phyloP scores from a whole-genome alignment of 2,329 filamentous ascomycete species.

The Cercospora berteroae region DNA sequence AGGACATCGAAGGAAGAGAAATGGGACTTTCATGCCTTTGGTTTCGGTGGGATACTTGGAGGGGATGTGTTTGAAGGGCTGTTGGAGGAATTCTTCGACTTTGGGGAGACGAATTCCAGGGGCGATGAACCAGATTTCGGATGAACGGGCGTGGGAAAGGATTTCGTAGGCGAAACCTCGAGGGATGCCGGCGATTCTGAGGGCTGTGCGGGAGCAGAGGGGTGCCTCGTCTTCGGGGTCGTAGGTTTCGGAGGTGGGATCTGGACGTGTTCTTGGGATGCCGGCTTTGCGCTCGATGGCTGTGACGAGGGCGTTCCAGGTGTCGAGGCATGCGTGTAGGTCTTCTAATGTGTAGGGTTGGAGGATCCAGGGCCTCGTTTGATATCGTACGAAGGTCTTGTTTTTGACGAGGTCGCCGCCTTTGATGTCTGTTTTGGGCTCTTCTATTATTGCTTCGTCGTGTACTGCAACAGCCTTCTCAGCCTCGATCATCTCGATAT shows the following conservation, averaged over 20 bases:
- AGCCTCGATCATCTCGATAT: conserved; percentile 38
- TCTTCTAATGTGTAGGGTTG: conserved; percentile 37
- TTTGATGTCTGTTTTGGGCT: conserved; percentile 15
- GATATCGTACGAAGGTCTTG: conserved; percentile 24
- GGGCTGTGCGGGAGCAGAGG: conserved; percentile 31
- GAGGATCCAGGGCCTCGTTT: conserved; percentile 35
- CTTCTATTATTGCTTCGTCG: conserved; percentile 27
- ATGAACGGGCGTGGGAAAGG: conserved; percentile 32
- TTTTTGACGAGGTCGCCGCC: conserved; percentile 23
- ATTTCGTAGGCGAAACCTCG: conserved; percentile 37
- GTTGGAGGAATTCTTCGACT: conserved; percentile 37
- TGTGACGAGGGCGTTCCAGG: conserved; percentile 34
- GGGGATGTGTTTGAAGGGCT: conserved; percentile 35
- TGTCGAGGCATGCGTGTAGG: conserved; percentile 31
- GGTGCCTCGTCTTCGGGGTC: conserved; percentile 31
- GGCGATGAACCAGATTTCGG: conserved; percentile 36
- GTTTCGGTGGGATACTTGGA: conserved; percentile 34
- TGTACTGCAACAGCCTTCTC: conserved; percentile 37
- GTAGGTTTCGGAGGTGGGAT: conserved; percentile 22
- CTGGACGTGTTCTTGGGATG: conserved; percentile 14
- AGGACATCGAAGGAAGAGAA: conserved; percentile 36
- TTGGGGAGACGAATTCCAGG: conserved; percentile 37
- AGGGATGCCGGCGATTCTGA: conserved; percentile 34
- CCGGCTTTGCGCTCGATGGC: conserved; percentile 33
- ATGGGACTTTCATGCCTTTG: conserved; percentile 36